Conservation (phyloP, 2,329 filamentous ascomycete genomes). For the Tolypocladium endophyticum region DNA sequence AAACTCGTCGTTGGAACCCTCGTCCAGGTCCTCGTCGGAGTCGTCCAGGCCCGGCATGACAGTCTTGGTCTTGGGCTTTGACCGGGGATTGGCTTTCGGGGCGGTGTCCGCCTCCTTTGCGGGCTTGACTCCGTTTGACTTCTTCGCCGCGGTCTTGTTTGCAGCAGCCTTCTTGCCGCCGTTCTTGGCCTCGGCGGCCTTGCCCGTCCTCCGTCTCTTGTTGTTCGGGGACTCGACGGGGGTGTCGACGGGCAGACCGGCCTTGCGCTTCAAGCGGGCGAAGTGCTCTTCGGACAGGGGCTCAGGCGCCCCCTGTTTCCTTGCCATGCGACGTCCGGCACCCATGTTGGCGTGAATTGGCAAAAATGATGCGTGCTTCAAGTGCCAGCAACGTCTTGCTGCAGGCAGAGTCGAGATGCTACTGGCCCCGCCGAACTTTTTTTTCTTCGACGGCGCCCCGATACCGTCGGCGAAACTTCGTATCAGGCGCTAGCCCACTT, state of each 20-base stretch:
- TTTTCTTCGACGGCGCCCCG: conserved; percentile 18
- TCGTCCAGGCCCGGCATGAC: conserved; percentile 33
- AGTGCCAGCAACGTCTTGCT: neutral
- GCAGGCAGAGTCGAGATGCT: conserved; percentile 5
- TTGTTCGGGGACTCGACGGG: conserved; percentile 34
- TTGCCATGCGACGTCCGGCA: conserved; percentile 73
- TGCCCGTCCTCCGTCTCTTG: conserved; percentile 9
- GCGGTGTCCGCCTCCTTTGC: conserved; percentile 8
- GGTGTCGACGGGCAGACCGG: conserved; percentile 53
- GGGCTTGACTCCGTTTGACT: conserved; percentile 21
- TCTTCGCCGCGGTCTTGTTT: conserved; percentile 7
- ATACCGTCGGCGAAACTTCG: conserved; percentile 22
- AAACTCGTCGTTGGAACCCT: conserved; percentile 29
- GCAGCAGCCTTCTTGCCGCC: conserved; percentile 10
- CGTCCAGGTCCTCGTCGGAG: conserved; percentile 22
- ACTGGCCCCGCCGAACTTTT: conserved; percentile 28
- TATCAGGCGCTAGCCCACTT: conserved; percentile 11
- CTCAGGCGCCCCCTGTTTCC: conserved; percentile 84
- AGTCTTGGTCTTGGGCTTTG: conserved; percentile 14
- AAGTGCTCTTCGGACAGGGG: conserved; percentile 72
- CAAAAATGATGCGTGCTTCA: conserved; percentile 1
- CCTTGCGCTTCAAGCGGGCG: conserved; percentile 77
- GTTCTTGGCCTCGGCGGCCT: conserved; percentile 13
- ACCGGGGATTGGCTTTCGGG: conserved; percentile 21
- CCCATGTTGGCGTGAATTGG: conserved; percentile 53